Conservation (phyloP, 1,139 yeast species). For the Lipomyces yarrowii region DNA sequence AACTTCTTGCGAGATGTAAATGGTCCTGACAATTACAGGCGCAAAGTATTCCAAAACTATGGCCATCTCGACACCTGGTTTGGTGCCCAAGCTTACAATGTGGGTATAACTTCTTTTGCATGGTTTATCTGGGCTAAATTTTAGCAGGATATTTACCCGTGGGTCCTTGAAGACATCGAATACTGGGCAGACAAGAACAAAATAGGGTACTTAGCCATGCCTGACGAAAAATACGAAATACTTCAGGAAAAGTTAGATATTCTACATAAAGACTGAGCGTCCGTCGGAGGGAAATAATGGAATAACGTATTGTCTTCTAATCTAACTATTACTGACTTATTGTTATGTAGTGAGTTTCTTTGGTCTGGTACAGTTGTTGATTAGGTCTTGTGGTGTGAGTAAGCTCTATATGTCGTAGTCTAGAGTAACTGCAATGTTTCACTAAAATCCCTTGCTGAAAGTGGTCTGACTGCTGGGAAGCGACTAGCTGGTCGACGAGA, state of each 20-base stretch:
- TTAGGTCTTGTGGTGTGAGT: too few species aligned
- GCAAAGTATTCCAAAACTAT: background rate
- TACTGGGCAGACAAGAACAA: background rate
- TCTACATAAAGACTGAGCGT: background rate
- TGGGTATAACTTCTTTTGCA: background rate
- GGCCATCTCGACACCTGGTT: background rate
- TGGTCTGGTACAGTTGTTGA: too few species aligned
- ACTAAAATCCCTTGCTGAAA: too few species aligned
- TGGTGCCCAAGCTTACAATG: background rate
- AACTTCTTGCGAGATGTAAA: background rate
- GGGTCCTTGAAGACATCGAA: background rate
- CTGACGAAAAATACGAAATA: background rate
- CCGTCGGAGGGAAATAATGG: background rate
- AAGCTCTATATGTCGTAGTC: too few species aligned
- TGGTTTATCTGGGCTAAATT: background rate
- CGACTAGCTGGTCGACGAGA: too few species aligned
- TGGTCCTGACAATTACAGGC: background rate
- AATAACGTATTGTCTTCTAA: background rate
- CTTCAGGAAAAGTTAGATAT: background rate
- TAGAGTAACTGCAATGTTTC: too few species aligned
- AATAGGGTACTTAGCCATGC: background rate
- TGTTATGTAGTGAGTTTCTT: too few species aligned
- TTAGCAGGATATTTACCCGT: background rate
- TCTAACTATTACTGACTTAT: too few species aligned
- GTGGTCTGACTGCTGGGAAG: too few species aligned